Base-by-base conservation (phyloP, 2,329 filamentous ascomycete genomes). In the Elsinoe fawcettii region DNA sequence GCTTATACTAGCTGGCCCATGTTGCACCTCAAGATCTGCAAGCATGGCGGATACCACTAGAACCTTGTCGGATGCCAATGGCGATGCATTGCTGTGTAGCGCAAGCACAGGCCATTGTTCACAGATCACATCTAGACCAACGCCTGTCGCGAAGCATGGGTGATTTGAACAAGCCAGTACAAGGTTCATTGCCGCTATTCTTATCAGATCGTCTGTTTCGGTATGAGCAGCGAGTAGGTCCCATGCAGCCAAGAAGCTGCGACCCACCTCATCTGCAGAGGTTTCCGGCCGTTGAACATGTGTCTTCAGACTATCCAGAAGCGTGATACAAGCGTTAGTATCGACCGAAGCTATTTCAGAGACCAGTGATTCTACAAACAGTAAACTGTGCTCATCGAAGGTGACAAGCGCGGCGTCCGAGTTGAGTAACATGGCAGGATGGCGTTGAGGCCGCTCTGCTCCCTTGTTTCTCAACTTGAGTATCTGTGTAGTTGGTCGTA, bases 91-190 rank as follows among this genome's bases (percentile, higher is more conserved):
- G 12, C n/a, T 34, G 4, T 22, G 2, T 27, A 56, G 16, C 5
- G 32, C 54, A 6, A 47, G 25, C 7, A 20, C 12, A 37, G 30
- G 6, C 49, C 49, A 53, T n/a, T n/a, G n/a, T 11, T 14, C 30
- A 20, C 25, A 39, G 8, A 53, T 12, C 16, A 20, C 14, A 18
- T 53, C 49, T 7, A 53, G 8, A 7, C 22, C n/a, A 16, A n/a
- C 49, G 16, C 20, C 6, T 11, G 16, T 23, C 12, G 12, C 32
- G 23, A 59, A 47, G 43, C 37, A 60, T 25, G 23, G 39, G 14
- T 63, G 44, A 14, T 63, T 20, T 55, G 3, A 32, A 16, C 46
- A 51, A n/a, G 12, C 30, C 14, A 34, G 32, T 27, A 54, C 5
- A 4, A 53, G 25, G 20, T 53, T 32, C 49, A 53, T 53, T 7